Evolutionary conservation across 1,139 yeast genomes (phyloP), one percentile per base, ranked within the genome.

Genomic region (Suhomyces chickasaworum): DNA sequence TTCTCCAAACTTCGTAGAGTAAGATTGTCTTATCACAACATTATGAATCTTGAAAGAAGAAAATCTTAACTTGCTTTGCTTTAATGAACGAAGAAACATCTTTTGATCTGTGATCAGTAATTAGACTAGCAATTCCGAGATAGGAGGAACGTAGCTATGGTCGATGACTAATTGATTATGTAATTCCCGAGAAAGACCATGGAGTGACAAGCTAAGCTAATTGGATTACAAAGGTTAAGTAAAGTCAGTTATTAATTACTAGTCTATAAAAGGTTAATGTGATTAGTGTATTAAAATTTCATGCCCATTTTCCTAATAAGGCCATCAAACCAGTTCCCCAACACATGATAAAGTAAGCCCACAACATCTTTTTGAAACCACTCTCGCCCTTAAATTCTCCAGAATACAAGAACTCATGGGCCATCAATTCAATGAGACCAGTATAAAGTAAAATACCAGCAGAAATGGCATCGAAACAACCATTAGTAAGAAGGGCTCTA

Each of bases 221-320:
- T n/a, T n/a, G n/a, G n/a, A n/a, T n/a, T n/a, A n/a, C n/a, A n/a
- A n/a, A 7, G 10, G 4, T 12, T 10, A 9, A 25, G 17, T 32
- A 4, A 32, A 32, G 21, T 32, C 17, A 17, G 20, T 18, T 16
- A 32, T 27, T 29, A 32, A 37, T 12, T 17, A 17, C 9, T 29
- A 22, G 25, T 34, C 33, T 40, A 34, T 40, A 34, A 40, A 25
- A 30, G 21, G 38, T 29, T 13, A 29, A 13, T 13, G 32, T 29
- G 32, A 32, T 32, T 17, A 12, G 22, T 30, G 12, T 15, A 15
- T 9, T 10, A 33, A 17, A 16, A 18, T 16, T 12, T 46, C 49
- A 89, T n/a, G 95, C 96, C 96, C 96, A 89, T 63, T 80, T 83
- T 49, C 95, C 97, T 47, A 89, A 71, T 47, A 89, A 71, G 1